Evolutionary conservation across 805 yeast genomes (phyloP).

Genomic region (Wickerhamiella parazyma): DNA sequence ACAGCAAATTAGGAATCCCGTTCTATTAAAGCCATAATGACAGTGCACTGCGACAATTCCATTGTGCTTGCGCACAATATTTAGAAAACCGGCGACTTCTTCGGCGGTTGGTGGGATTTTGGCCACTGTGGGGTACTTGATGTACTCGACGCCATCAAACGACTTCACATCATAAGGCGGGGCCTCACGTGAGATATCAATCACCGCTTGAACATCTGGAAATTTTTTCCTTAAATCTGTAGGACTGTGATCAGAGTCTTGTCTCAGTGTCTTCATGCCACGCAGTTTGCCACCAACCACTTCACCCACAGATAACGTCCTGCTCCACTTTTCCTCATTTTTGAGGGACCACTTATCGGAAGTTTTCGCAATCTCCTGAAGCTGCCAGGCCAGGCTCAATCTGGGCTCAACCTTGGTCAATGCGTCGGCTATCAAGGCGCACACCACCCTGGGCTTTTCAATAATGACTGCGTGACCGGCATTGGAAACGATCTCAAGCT

Average conservation of each 20-base stretch:
- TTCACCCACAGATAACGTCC: slow-evolving; percentile 34
- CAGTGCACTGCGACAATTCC: slow-evolving; percentile 56
- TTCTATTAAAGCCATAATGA: slow-evolving; percentile 70
- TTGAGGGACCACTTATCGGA: slow-evolving; percentile 70
- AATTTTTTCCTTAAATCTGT: slow-evolving; percentile 34
- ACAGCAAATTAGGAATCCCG: slow-evolving; percentile 61
- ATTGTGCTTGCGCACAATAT: slow-evolving; percentile 35
- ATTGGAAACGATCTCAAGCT: slow-evolving; percentile 22
- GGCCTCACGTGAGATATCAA: slow-evolving; percentile 49
- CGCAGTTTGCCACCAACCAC: slow-evolving; percentile 32
- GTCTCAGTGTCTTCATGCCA: slow-evolving; percentile 65
- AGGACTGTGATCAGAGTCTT: slow-evolving; percentile 58
- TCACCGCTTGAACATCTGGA: slow-evolving; percentile 41
- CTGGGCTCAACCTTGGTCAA: slow-evolving; percentile 37
- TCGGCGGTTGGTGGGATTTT: slow-evolving; percentile 57
- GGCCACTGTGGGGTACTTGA: slow-evolving; percentile 65
- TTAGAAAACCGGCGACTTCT: slow-evolving; percentile 44
- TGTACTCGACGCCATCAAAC: slow-evolving; percentile 41
- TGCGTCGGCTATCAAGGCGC: slow-evolving; percentile 39
- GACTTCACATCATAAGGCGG: slow-evolving; percentile 58
- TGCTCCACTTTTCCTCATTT: slow-evolving; percentile 60
- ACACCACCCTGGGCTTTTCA: slow-evolving; percentile 48
- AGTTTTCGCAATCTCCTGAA: slow-evolving; percentile 36
- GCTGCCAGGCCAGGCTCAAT: slow-evolving; percentile 59
- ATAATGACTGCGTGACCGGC: slow-evolving; percentile 57